phyloP scores from a whole-genome alignment of 768 basidiomycete species.

The Hydnum rufescens region DNA sequence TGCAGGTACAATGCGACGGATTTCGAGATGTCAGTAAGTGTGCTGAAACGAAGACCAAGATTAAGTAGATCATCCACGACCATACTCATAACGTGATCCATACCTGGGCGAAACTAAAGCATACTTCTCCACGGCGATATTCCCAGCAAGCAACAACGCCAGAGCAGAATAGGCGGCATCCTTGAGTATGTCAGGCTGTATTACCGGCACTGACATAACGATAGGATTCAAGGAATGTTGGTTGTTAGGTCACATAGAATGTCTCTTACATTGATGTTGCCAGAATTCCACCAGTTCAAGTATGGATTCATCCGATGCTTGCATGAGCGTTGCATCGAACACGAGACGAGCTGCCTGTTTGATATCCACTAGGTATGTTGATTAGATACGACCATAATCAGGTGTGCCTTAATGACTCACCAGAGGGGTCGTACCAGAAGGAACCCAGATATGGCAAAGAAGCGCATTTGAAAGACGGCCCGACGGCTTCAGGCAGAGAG shows the following conservation, averaged over 20 bases:
- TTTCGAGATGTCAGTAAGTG: conserved; percentile 65
- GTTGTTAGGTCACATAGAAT: neutral
- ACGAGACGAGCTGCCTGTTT: no score
- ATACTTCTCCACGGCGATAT: conserved; percentile 64
- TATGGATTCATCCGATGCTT: conserved; percentile 50
- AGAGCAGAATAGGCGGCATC: conserved; percentile 40
- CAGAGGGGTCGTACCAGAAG: conserved; percentile 55
- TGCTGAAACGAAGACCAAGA: conserved; percentile 23
- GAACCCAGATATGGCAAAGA: conserved; percentile 52
- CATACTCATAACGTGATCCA: conserved; percentile 9
- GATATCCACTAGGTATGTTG: no score
- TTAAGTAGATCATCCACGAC: neutral
- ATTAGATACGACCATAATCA: no score
- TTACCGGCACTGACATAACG: conserved; percentile 49
- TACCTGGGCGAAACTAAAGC: conserved; percentile 55
- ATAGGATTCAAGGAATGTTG: neutral
- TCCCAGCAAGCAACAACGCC: conserved; percentile 65
- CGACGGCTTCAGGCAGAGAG: conserved; percentile 42
- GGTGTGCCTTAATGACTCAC: no score
- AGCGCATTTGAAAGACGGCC: conserved; percentile 40
- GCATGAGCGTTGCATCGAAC: conserved; percentile 65
- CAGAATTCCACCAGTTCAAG: conserved; percentile 36
- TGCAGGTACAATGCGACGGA: conserved; percentile 64
- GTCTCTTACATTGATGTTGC: conserved; percentile 38
- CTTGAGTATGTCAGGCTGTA: conserved; percentile 39